Evolutionary conservation across 805 yeast genomes (phyloP).

Genomic region (Starmerella sp.): DNA sequence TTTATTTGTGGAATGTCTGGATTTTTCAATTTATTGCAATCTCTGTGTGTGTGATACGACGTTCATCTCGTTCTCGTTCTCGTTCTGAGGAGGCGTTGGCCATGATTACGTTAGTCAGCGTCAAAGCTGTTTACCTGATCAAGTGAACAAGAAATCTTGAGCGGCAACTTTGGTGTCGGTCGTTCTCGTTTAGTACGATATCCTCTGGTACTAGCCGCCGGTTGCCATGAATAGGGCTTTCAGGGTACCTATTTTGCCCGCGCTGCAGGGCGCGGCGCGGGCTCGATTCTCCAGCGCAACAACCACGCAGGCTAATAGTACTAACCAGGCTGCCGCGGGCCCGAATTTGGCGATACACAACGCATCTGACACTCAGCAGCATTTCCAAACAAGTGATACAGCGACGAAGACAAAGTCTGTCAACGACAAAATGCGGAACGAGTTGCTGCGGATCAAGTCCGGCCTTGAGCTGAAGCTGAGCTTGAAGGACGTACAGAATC

Average conservation of each 20-base stretch:
- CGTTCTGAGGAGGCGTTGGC: no score
- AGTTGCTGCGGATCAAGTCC: conserved; percentile 4
- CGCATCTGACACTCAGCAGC: neutral
- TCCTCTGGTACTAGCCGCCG: neutral
- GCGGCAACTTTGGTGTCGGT: neutral
- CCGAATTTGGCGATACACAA: neutral
- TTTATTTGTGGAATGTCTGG: no score
- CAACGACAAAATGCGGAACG: conserved; percentile 7
- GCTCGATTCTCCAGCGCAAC: conserved; percentile 13
- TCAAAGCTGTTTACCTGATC: neutral
- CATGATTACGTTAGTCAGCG: no score
- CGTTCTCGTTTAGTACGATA: neutral
- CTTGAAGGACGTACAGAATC: conserved; percentile 18
- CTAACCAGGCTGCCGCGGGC: neutral
- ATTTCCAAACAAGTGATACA: neutral
- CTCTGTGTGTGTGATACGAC: no score
- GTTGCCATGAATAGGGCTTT: conserved; percentile 17
- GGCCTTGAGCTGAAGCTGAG: conserved; percentile 1
- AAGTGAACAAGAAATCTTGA: neutral
- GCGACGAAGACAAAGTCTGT: neutral
- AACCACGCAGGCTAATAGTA: conserved; percentile 1
- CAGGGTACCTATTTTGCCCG: conserved; percentile 17
- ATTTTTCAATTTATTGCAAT: no score
- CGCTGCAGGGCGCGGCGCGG: conserved; percentile 15
- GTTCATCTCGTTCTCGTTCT: no score